Base-by-base conservation (phyloP, 75 land plant species). In the Adiantum capillusveneris region DNA sequence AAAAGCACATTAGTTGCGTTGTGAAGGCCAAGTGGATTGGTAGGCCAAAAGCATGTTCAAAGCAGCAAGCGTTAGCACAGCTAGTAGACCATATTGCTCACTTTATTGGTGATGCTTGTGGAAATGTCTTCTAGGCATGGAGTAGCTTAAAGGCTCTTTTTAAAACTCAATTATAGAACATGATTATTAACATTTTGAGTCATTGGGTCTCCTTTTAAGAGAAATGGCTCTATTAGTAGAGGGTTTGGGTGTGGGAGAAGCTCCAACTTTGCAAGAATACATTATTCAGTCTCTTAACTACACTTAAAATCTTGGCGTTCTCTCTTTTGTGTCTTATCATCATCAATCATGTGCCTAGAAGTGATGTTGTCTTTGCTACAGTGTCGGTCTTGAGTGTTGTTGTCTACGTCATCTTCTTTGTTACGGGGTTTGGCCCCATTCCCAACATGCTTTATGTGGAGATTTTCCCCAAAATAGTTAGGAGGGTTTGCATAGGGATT, bases 381-480 rank as follows among this genome's bases (percentile, higher is more conserved):
- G 34, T 84, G 22, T 91, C 97, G 19, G 82, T 85, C n/a, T 27
- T 65, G 7, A 56, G 93, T 48, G 89, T 91, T n/a, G 44, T 85
- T 0, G 42, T 72, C 16, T 91, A 88, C 71, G 75, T 77, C 43
- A 81, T 86, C 58, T 59, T 57, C 63, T 91, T 91, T 31, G 97
- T 91, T 41, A 89, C 77, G 68, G 97, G 84, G 1, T 91, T 88
- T 31, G 97, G 97, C 6, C 85, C 89, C 0, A 74, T 88, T 45
- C 97, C 97, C 7, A 91, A 91, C 78, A 91, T 91, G 25, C 79
- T 87, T 28, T 87, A 94, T 46, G 66, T 89, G 16, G 97, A 91
- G 71, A 91, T 91, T 52, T 91, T 91, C 70, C 97, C 97, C 1
- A 91, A 94, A 9, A 72, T 88, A 0, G 97, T 88, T 0, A 83